A percentile compares a stretch with the other conserved stretches of the same genome.
Conservation (phyloP, 202 grass and related monocot species). For the Carex sylvatica region DNA sequence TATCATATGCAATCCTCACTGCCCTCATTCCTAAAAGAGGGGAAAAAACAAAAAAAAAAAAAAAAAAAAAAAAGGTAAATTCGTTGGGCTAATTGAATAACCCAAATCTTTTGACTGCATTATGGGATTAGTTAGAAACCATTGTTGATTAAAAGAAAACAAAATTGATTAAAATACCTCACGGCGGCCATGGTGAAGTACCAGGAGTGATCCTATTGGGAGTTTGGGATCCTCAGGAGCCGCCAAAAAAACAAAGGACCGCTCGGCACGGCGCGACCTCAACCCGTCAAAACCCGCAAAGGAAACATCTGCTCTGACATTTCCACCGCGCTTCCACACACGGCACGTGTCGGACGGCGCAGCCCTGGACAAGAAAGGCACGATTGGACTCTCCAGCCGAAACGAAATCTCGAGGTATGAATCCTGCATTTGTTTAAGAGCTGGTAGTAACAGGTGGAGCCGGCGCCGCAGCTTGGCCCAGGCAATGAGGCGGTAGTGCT, state of each 20-base stretch:
- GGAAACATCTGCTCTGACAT: constrained; percentile 86
- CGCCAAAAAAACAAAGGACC: constrained; percentile 84
- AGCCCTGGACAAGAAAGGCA: constrained; percentile 80
- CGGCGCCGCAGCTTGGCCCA: constrained; percentile 84
- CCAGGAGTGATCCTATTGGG: constrained; percentile 77
- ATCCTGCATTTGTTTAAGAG: constrained; percentile 69
- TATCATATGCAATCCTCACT: background rate
- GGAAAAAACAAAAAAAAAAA: background rate
- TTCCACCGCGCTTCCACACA: constrained; percentile 79
- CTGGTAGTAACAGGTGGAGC: constrained; percentile 54
- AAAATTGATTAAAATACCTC: constrained; percentile 33
- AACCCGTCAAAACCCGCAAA: constrained; percentile 92
- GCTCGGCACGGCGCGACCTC: constrained; percentile 72
- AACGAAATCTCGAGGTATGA: constrained; percentile 90
- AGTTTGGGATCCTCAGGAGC: constrained; percentile 49
- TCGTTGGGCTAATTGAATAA: background rate
- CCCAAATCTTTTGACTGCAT: background rate
- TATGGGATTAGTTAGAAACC: background rate
- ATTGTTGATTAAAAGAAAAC: background rate
- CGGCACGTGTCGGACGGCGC: constrained; percentile 93
- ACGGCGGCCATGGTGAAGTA: constrained; percentile 72
- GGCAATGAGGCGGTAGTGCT: constrained; percentile 67
- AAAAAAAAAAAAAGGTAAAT: background rate
- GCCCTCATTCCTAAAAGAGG: background rate
- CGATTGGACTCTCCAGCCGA: constrained; percentile 91